Conservation (phyloP, 768 basidiomycete genomes). For the Coprinopsis cinerea region DNA sequence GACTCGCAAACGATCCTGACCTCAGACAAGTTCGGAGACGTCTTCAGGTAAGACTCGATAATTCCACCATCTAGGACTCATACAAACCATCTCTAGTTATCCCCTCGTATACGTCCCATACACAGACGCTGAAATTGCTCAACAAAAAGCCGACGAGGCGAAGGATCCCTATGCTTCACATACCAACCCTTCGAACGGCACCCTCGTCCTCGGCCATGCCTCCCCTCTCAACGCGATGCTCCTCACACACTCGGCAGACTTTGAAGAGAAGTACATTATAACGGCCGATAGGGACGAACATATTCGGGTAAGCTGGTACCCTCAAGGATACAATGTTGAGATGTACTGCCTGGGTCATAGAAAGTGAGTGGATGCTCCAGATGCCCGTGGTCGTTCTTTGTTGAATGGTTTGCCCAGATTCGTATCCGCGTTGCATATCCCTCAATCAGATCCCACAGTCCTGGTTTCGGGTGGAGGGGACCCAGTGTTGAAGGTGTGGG, state of each 20-base stretch:
- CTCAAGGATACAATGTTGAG: conserved; percentile 81
- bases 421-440: conserved; percentile 77
- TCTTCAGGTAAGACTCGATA: conserved; percentile 66
- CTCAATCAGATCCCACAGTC: conserved; percentile 32
- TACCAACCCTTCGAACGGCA: conserved; percentile 63
- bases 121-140: conserved; percentile 22
- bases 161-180: conserved; percentile 47
- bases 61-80: not conserved
- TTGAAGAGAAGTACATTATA: conserved; percentile 68
- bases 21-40: conserved; percentile 93
- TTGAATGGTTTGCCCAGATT: conserved; percentile 43
- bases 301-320: conserved; percentile 86
- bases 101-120: conserved; percentile 40
- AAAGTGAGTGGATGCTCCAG: no score
- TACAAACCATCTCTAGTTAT: conserved; percentile 40
- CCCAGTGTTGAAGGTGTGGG: conserved; percentile 66
- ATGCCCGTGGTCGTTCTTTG: not conserved
- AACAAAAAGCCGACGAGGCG: conserved; percentile 17
- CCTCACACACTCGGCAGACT: conserved; percentile 34
- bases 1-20: conserved; percentile 66
- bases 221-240: conserved; percentile 76
- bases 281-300: conserved; percentile 96
- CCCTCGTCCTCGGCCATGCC: conserved; percentile 79
- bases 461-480: conserved; percentile 92
- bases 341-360: conserved; percentile 81